Evolutionary conservation across 305 asterid genomes (phyloP).

Genomic region (Fraxinus platypoda): DNA sequence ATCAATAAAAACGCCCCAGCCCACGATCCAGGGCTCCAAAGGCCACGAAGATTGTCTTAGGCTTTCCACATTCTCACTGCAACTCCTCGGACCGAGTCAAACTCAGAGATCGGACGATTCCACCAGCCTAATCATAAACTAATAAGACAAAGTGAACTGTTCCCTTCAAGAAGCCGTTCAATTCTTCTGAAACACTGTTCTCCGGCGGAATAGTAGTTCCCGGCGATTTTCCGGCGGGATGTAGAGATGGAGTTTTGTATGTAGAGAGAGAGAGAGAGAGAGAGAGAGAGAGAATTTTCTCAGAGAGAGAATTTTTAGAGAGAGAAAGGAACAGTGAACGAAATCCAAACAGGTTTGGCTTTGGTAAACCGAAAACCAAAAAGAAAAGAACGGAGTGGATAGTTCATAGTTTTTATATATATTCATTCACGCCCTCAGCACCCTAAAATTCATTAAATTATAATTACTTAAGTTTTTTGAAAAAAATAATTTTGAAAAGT

Average conservation of each 20-base stretch:
- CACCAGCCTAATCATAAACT: conserved; percentile 35
- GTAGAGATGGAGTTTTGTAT: conserved; percentile 22
- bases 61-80: conserved; percentile 56
- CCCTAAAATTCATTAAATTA: neutral
- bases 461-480: neutral
- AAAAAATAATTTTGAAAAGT: neutral
- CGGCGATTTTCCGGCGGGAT: conserved; percentile 39
- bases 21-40: conserved; percentile 42
- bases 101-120: conserved; percentile 57
- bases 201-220: conserved; percentile 25
- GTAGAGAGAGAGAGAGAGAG: conserved; percentile 28
- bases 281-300: conserved; percentile 13
- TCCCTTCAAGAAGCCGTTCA: neutral
- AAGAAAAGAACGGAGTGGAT: conserved; percentile 33
- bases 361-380: conserved; percentile 49
- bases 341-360: conserved; percentile 43
- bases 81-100: conserved; percentile 37
- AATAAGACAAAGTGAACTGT: conserved; percentile 11
- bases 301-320: conserved; percentile 15
- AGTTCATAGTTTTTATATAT: conserved; percentile 32
- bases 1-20: conserved; percentile 30
- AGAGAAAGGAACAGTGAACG: conserved; percentile 37
- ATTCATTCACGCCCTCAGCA: neutral
- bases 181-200: conserved; percentile 23
- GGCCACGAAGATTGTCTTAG: conserved; percentile 26